Evolutionary conservation across 2,329 filamentous ascomycete genomes (phyloP).

Genomic region (Claviceps cyperi): DNA sequence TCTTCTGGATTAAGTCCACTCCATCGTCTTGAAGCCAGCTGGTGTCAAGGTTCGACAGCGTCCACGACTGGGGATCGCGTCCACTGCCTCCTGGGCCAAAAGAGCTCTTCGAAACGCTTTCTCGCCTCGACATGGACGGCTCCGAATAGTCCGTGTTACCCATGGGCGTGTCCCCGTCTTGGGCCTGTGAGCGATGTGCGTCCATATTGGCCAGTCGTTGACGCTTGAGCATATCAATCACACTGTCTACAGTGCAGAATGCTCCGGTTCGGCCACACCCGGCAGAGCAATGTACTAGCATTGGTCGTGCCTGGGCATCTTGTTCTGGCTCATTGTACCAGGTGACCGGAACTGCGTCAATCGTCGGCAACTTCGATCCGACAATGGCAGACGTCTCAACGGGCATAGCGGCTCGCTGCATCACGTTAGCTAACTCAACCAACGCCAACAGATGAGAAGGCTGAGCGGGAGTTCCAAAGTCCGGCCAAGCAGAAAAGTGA

Average conservation of each 20-base stretch:
- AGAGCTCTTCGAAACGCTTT: constrained; percentile 10
- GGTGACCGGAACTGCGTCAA: constrained; percentile 21
- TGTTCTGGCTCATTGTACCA: constrained; percentile 48
- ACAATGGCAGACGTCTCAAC: constrained; percentile 27
- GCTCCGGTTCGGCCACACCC: constrained; percentile 92
- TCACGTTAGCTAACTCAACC: constrained; percentile 75
- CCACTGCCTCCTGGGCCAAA: constrained; percentile 7
- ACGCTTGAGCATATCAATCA: constrained; percentile 92
- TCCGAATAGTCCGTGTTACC: constrained; percentile 14
- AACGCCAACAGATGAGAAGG: constrained; percentile 74
- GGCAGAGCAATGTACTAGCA: constrained; percentile 89
- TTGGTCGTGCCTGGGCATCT: constrained; percentile 43
- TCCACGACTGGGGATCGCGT: constrained; percentile 4
- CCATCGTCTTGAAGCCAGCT: constrained; percentile 57
- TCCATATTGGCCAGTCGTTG: constrained; percentile 37
- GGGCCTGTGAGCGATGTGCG: constrained; percentile 9
- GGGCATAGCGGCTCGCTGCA: constrained; percentile 44
- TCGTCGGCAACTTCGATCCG: constrained; percentile 15
- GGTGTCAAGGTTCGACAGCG: constrained; percentile 24
- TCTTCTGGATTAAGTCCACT: constrained; percentile 68
- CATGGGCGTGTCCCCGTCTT: constrained; percentile 35
- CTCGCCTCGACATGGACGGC: constrained; percentile 15
- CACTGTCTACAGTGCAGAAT: constrained; percentile 91
- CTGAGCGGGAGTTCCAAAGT: constrained; percentile 85
- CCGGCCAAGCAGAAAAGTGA: constrained; percentile 93